Base-by-base conservation (phyloP, 2,329 filamentous ascomycete species). In the Ceratocystis eucalypticola region DNA sequence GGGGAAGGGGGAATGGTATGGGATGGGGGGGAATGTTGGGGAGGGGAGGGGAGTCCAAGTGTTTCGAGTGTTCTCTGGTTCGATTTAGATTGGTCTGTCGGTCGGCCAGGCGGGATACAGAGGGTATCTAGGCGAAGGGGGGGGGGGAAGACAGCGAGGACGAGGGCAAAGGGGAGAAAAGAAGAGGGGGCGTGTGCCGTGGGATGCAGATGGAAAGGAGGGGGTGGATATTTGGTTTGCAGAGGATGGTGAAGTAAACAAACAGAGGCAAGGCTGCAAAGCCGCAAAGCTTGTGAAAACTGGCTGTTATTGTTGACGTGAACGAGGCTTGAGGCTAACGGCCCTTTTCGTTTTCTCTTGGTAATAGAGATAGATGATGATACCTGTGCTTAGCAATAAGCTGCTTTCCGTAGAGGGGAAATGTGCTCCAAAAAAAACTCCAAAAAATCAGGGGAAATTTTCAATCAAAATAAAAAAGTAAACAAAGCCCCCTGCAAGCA, bases 401-500 rank as follows among this genome's bases (percentile, higher is more conserved):
- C 15, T 12, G 37, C 12, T 41, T 41, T 41, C 25, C n/a, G 53
- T 28, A 28, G 53, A 22, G 15, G 25, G 15, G 17, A 30, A 57
- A 20, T n/a, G 15, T 25, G 25, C 25, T 15, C 10, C 37, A 4
- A 57, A 8, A 57, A 57, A 46, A 46, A 1, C 10, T 6, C 22
- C 1, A 17, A 62, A 62, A 46, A 62, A 46, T 28, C 37, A 62
- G 44, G 61, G 41, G 41, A 62, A 62, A 62, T 45, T 12, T 17
- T 5, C 28, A 62, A 44, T 22, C 12, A 44, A 20, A 45, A 44
- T n/a, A 62, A 62, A 62, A 62, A 44, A 62, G 61, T 30, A 62
- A 44, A 62, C 59, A 62, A 62, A 62, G 10, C n/a, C 53, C 53
- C 53, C 30, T 57, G 53, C 25, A 57, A 33, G 30, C 33, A 20